These are phyloP conservation scores for Plasmodiophora brassicae DNA, from an alignment of 208 protist species.

Conservation along the genomic window DNA sequence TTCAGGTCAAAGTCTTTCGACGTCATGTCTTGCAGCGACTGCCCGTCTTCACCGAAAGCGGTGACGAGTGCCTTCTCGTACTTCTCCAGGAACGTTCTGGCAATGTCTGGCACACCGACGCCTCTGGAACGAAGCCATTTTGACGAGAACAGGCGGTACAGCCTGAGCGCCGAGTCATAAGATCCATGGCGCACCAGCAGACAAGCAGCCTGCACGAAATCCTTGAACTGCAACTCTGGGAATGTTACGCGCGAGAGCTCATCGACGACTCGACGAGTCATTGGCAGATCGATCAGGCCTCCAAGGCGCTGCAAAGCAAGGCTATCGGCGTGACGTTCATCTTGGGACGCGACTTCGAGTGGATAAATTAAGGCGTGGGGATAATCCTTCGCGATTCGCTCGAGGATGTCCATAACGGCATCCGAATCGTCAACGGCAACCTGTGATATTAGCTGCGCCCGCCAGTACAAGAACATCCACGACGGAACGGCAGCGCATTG, in stretches of 20 bases:
- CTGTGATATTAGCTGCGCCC: not conserved
- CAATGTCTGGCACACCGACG: not conserved
- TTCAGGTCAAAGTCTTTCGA: not conserved
- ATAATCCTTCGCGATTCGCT: not conserved
- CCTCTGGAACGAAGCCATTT: no score
- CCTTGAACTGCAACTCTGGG: not conserved
- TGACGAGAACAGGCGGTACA: no score
- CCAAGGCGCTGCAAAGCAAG: not conserved
- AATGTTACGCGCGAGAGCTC: not conserved
- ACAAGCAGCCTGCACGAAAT: not conserved
- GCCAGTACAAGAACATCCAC: not conserved
- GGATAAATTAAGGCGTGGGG: not conserved
- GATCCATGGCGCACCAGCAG: no score
- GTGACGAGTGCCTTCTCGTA: not conserved
- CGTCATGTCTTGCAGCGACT: not conserved
- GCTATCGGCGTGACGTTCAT: not conserved
- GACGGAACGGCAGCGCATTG: conserved; percentile 3
- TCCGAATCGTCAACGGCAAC: not conserved
- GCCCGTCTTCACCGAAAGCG: not conserved
- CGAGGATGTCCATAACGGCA: no score
- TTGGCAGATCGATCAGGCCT: not conserved
- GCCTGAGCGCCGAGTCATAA: no score
- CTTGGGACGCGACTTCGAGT: not conserved
- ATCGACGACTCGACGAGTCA: not conserved
- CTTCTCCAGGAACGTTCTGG: not conserved